Evolutionary conservation across 1,139 yeast genomes (phyloP), one percentile per base, ranked within the genome.

Genomic region (Debaryomycetaceae sp.): DNA sequence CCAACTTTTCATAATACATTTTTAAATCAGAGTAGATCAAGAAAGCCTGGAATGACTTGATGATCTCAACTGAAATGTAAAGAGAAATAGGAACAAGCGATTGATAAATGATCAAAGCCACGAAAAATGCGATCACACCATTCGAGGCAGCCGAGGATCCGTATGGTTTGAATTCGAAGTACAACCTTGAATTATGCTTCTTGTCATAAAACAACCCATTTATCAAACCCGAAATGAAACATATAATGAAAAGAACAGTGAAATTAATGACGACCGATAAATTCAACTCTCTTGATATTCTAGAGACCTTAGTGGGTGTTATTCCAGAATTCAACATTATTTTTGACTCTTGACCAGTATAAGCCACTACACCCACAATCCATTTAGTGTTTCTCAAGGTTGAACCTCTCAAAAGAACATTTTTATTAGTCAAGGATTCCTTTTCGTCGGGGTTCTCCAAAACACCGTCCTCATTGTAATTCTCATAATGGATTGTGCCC

Each of bases 31-130:
- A 83, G 60, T 82, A 89, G 51, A 92, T 92, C 70, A 92, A 92
- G 50, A 79, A 89, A 0, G 98, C 98, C 57, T 92, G 98, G 3
- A 85, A 79, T 1, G 98, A 89, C 57, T 92, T 92, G 61, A 92
- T 87, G 53, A 92, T 91, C 65, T 92, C 98, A 53, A 92, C 84
- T 36, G 98, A 87, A 49, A 92, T 89, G 64, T 91, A 92, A 51
- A 92, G 75, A 1, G 98, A 92, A 54, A 92, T 92, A 1, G 98
- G 98, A 41, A 92, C 95, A 71, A 92, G 73, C 0, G 95, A 79
- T 65, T 89, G 97, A 59, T 89, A 89, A 44, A 92, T 75, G 56
- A 92, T 92, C 52, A 92, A 75, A 3, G 91, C 82, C 13, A 94
- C 98, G 67, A 88, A 88, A 63, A 91, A 92, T 1, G 91, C 78